phyloP scores from a whole-genome alignment of 495 filamentous ascomycete genomes.

The Astrothelium subdiscretum region DNA sequence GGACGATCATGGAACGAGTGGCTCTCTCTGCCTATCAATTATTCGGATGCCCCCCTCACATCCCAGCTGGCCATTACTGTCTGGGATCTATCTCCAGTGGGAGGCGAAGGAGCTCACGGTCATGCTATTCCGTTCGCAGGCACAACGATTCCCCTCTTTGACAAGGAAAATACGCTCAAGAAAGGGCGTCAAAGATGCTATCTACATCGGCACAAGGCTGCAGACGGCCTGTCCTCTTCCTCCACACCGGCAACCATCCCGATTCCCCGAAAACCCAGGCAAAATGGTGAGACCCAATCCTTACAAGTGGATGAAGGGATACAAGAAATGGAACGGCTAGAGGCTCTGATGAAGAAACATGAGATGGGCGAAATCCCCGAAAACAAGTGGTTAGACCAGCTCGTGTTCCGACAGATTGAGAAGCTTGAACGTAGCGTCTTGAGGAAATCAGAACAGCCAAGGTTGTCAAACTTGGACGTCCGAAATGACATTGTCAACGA shows the following conservation, averaged over 20 bases:
- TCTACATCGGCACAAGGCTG: conserved; percentile 67
- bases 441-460: conserved; percentile 9
- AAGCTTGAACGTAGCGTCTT: conserved; percentile 31
- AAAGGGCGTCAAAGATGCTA: conserved; percentile 89
- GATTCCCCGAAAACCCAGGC: conserved; percentile 31
- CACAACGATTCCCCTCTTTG: conserved; percentile 82
- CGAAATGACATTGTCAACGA: neutral
- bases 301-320: conserved; percentile 41
- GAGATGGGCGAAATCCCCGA: conserved; percentile 92
- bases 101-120: conserved; percentile 47
- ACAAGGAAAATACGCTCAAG: conserved; percentile 76
- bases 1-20: conserved; percentile 90
- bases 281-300: conserved; percentile 36
- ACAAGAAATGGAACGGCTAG: conserved; percentile 69
- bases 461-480: neutral
- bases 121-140: conserved; percentile 89
- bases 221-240: conserved; percentile 74
- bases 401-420: conserved; percentile 80
- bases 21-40: conserved; percentile 74
- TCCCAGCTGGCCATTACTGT: conserved; percentile 85
- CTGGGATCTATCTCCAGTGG: conserved; percentile 83
- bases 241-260: conserved; percentile 58
- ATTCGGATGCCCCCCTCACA: conserved; percentile 65
- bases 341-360: conserved; percentile 88
- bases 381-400: conserved; percentile 87